phyloP scores from a whole-genome alignment of 1,284 basidiomycete species.

The Takashimella tepidaria region DNA sequence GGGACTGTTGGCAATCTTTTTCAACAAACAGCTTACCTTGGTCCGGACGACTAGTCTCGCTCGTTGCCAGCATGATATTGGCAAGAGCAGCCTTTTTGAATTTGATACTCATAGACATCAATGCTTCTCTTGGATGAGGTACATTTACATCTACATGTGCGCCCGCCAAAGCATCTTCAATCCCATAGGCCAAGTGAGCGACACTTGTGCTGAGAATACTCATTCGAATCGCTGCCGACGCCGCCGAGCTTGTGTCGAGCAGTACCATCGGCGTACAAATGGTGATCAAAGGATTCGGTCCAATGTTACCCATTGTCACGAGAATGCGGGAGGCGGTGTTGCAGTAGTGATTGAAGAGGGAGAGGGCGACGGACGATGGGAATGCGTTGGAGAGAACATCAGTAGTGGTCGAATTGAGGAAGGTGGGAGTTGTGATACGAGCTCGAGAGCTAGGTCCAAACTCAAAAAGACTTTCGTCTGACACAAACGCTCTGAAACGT shows the following conservation, averaged over 20 bases:
- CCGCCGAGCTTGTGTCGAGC: constrained; percentile 30
- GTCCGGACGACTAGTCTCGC: constrained; percentile 8
- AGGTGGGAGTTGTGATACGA: constrained; percentile 8
- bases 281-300: constrained; percentile 31
- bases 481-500: constrained; percentile 16
- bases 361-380: constrained; percentile 26
- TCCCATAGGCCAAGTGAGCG: constrained; percentile 28
- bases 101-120: constrained; percentile 21
- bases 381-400: constrained; percentile 32
- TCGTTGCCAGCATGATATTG: constrained; percentile 26
- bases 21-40: constrained; percentile 10
- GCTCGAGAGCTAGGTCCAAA: constrained; percentile 27
- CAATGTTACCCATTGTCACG: constrained; percentile 35
- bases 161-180: constrained; percentile 8
- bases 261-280: constrained; percentile 28
- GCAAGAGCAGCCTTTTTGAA: constrained; percentile 27
- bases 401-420: constrained; percentile 6
- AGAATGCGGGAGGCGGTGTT: constrained; percentile 25
- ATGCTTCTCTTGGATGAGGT: constrained; percentile 12
- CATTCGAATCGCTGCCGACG: constrained; percentile 34
- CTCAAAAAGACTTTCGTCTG: constrained; percentile 24
- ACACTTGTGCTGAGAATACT: constrained; percentile 29
- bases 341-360: constrained; percentile 33
- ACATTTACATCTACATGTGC: constrained; percentile 9
- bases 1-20: neutral